These are phyloP conservation scores for Ogataea pini DNA, from an alignment of 805 yeast species.

Conservation along the genomic window DNA sequence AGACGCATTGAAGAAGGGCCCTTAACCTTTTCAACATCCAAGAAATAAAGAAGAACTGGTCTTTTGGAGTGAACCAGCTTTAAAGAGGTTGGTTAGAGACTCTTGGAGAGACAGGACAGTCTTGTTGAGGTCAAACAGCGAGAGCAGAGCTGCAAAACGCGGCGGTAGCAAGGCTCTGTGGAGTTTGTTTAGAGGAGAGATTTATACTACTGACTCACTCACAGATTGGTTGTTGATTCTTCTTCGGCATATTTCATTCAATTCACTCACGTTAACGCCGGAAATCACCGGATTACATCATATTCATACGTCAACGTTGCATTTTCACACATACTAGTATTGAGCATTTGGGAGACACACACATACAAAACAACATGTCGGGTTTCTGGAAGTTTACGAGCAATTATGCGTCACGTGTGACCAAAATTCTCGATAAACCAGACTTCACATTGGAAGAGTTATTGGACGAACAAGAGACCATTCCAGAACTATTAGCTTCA, in stretches of 20 bases:
- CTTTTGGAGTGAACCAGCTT: slow-evolving; percentile 7
- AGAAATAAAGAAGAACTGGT: slow-evolving; percentile 2
- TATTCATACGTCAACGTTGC: not conserved
- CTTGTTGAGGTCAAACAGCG: slow-evolving; percentile 7
- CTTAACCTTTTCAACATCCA: not conserved
- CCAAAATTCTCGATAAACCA: slow-evolving; percentile 50
- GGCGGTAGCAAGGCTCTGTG: slow-evolving; percentile 8
- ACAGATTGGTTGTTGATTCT: not conserved
- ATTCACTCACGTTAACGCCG: slow-evolving; percentile 4
- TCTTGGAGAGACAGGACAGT: slow-evolving; percentile 5
- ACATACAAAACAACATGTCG: slow-evolving; percentile 29
- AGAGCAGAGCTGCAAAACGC: slow-evolving; percentile 5
- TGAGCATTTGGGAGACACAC: not conserved
- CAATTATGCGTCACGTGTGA: slow-evolving; percentile 59
- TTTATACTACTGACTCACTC: not conserved
- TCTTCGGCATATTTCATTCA: not conserved
- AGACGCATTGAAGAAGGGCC: not conserved
- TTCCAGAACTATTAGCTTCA: slow-evolving; percentile 71
- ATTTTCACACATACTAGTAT: not conserved
- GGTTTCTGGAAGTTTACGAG: slow-evolving; percentile 44
- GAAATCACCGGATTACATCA: not conserved
- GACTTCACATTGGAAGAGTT: slow-evolving; percentile 55
- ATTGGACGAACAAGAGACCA: slow-evolving; percentile 71
- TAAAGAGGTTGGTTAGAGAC: slow-evolving; percentile 6
- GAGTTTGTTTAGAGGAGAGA: not conserved